These are phyloP conservation scores for Scortechinia acanthostroma DNA, from an alignment of 2,329 filamentous ascomycete species.

Conservation along the genomic window DNA sequence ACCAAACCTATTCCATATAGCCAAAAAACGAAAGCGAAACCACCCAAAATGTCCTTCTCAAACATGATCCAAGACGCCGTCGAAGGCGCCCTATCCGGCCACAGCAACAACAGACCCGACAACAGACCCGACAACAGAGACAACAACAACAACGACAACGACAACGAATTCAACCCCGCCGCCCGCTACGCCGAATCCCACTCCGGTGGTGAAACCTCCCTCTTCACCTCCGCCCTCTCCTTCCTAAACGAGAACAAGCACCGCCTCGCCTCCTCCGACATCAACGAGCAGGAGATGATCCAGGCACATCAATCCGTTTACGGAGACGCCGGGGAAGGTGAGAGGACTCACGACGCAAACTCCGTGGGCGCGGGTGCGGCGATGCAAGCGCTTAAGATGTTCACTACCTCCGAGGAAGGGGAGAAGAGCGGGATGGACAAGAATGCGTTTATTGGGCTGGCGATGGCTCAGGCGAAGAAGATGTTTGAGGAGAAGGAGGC, in stretches of 20 bases:
- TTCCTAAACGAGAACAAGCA: slow-evolving; percentile 39
- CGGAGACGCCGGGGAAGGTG: slow-evolving; percentile 22
- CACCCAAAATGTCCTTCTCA: too few species aligned
- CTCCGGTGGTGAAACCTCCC: slow-evolving; percentile 12
- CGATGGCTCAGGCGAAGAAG: slow-evolving; percentile 57
- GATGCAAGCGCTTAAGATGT: slow-evolving; percentile 47
- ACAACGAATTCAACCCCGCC: not conserved
- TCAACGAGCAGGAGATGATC: slow-evolving; percentile 49
- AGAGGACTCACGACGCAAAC: slow-evolving; percentile 12
- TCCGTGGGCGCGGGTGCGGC: slow-evolving; percentile 42
- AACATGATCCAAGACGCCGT: too few species aligned
- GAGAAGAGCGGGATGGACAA: slow-evolving; percentile 28
- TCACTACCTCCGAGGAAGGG: slow-evolving; percentile 27
- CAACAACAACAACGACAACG: not conserved
- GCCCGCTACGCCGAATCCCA: not conserved
- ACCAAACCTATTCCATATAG: too few species aligned
- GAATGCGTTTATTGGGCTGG: slow-evolving; percentile 53
- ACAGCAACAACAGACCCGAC: not conserved
- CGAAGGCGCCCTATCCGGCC: too few species aligned
- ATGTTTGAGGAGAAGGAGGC: slow-evolving; percentile 15
- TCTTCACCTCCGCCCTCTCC: slow-evolving; percentile 47
- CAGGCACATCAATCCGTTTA: slow-evolving; percentile 50
- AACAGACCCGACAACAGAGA: not conserved
- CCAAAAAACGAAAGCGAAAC: too few species aligned
- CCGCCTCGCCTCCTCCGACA: slow-evolving; percentile 23